Conservation (phyloP, 2,329 filamentous ascomycete genomes). For the Arthrobotrys megalospora region DNA sequence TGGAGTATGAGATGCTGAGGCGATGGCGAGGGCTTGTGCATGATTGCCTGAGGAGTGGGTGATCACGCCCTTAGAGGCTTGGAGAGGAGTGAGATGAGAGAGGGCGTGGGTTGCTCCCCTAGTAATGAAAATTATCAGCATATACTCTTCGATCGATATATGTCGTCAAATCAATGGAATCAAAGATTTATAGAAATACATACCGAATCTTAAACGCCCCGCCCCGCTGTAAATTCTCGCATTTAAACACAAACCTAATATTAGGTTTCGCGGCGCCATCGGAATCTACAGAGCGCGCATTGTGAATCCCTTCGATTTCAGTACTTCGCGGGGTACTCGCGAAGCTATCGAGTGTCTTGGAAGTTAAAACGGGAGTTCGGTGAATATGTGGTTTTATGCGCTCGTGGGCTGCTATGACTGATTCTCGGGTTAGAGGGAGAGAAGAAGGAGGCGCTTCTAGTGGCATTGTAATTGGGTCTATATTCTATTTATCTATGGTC, state of each 20-base stretch:
- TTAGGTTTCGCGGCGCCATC: constrained; percentile 75
- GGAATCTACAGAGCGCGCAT: constrained; percentile 71
- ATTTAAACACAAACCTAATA: constrained; percentile 90
- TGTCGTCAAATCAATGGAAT: not conserved
- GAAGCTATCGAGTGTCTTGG: constrained; percentile 79
- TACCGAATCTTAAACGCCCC: constrained; percentile 95
- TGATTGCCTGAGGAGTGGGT: constrained; percentile 81
- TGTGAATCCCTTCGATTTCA: constrained; percentile 71
- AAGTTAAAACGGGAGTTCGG: constrained; percentile 85
- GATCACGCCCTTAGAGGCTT: constrained; percentile 56
- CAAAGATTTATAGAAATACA: constrained; percentile 70
- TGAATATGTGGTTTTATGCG: constrained; percentile 84
- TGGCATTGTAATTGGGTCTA: constrained; percentile 44
- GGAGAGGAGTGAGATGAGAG: constrained; percentile 5
- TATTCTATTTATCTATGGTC: not conserved
- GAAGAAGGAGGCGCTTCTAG: constrained; percentile 61
- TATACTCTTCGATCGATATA: constrained; percentile 68
- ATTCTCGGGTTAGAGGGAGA: constrained; percentile 79
- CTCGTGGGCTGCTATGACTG: constrained; percentile 79
- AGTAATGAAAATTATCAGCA: constrained; percentile 72
- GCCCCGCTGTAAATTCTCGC: constrained; percentile 90
- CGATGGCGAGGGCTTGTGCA: constrained; percentile 90
- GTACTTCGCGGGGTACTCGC: constrained; percentile 79
- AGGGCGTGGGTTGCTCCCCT: constrained; percentile 53
- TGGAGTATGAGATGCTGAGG: constrained; percentile 73